Percentiles rank a stretch among this genome's conserved stretches.
These are phyloP conservation scores for Cladosporium oxysporum DNA, from an alignment of 2,329 filamentous ascomycete species.

Conservation along the genomic window DNA sequence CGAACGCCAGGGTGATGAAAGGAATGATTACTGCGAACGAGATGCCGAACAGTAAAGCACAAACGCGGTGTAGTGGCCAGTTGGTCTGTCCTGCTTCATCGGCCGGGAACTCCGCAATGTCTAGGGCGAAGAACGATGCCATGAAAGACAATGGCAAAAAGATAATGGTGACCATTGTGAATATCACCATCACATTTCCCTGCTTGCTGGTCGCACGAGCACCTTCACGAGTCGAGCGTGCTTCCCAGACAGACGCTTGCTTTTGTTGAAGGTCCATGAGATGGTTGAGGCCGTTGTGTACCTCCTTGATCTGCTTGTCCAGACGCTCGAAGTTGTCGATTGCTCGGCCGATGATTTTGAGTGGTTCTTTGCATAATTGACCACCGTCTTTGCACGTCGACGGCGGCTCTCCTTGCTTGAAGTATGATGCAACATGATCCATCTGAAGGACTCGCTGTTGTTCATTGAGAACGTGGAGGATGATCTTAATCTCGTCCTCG, in stretches of 20 bases:
- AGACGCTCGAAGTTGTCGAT: constrained; percentile 59
- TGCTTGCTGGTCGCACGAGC: constrained; percentile 62
- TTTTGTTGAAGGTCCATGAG: constrained; percentile 69
- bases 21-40: background rate
- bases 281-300: constrained; percentile 62
- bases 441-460: background rate
- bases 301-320: constrained; percentile 62
- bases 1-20: background rate
- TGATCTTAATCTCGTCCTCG: constrained; percentile 66
- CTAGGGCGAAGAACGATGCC: constrained; percentile 57
- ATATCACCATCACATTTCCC: constrained; percentile 59
- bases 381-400: no score
- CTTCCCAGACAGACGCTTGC: constrained; percentile 67
- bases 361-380: background rate
- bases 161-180: constrained; percentile 61
- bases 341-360: background rate
- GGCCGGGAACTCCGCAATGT: constrained; percentile 51
- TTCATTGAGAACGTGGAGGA: constrained; percentile 33
- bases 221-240: constrained; percentile 62
- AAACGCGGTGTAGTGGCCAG: background rate
- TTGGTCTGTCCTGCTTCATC: background rate
- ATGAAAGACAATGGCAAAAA: constrained; percentile 60
- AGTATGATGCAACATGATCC: no score
- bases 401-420: background rate
- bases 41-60: background rate